phyloP scores from a whole-genome alignment of 257 asterid genomes.

The Perilla frutescens region DNA sequence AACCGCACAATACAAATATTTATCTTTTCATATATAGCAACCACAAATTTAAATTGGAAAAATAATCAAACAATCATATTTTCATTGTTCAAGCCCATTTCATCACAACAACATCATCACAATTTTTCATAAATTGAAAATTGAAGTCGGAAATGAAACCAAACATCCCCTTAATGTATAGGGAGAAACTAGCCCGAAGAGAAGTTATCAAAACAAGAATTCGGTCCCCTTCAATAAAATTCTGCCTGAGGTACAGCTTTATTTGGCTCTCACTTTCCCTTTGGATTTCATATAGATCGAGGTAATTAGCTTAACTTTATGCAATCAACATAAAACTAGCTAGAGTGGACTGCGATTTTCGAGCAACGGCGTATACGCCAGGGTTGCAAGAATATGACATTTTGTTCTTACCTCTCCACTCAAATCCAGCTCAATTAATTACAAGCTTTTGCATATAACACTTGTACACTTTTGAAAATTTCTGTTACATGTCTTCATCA shows the following conservation, averaged over 20 bases:
- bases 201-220: not conserved
- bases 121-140: no score
- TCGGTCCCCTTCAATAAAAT: not conserved
- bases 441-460: not conserved
- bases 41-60: no score
- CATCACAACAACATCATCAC: no score
- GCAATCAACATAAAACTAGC: slow-evolving; percentile 31
- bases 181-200: no score
- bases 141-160: no score
- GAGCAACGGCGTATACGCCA: slow-evolving; percentile 36
- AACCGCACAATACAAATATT: no score
- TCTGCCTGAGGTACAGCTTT: not conserved
- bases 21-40: no score
- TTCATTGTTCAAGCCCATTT: no score
- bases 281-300: not conserved
- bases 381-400: slow-evolving; percentile 36
- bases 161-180: no score
- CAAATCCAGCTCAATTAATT: no score
- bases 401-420: slow-evolving; percentile 12
- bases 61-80: no score
- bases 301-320: not conserved
- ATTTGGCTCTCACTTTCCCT: not conserved
- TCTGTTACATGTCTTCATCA: slow-evolving; percentile 5
- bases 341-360: slow-evolving; percentile 12
- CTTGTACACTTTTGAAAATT: not conserved